Conservation (phyloP, 805 yeast species). For the Starmerella vitae region DNA sequence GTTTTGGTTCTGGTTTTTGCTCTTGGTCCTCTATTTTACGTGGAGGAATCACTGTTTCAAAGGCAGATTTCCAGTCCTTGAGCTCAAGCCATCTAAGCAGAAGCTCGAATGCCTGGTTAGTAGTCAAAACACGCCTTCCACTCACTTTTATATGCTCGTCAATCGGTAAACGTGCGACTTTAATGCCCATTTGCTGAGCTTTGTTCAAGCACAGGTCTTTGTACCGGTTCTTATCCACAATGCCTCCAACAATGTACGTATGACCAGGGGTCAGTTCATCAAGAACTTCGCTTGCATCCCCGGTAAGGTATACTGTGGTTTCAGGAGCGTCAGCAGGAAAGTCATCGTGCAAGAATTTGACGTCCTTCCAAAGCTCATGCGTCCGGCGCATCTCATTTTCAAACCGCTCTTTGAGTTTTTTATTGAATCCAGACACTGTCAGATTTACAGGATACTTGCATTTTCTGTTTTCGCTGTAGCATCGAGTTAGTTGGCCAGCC, state of each 20-base stretch:
- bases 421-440: constrained; percentile 50
- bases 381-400: constrained; percentile 43
- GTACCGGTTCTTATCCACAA: constrained; percentile 88
- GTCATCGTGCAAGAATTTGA: constrained; percentile 36
- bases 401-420: constrained; percentile 52
- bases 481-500: constrained; percentile 65
- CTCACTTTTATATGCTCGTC: constrained; percentile 68
- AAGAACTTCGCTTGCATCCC: constrained; percentile 68
- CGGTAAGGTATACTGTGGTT: constrained; percentile 51
- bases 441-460: constrained; percentile 46
- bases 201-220: constrained; percentile 67
- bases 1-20: background rate
- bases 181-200: constrained; percentile 58
- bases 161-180: constrained; percentile 72
- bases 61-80: constrained; percentile 73
- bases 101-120: constrained; percentile 88
- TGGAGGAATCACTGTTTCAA: constrained; percentile 74
- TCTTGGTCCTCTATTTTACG: constrained; percentile 38
- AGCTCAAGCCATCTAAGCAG: constrained; percentile 67
- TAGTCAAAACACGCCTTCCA: constrained; percentile 81
- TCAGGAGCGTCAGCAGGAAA: constrained; percentile 20
- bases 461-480: constrained; percentile 64
- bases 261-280: constrained; percentile 49
- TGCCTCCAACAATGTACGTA: constrained; percentile 87
- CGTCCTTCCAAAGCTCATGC: constrained; percentile 55